These are phyloP conservation scores for Aquilaria yunnanensis DNA, from an alignment of 345 rosid species.

Conservation along the genomic window DNA sequence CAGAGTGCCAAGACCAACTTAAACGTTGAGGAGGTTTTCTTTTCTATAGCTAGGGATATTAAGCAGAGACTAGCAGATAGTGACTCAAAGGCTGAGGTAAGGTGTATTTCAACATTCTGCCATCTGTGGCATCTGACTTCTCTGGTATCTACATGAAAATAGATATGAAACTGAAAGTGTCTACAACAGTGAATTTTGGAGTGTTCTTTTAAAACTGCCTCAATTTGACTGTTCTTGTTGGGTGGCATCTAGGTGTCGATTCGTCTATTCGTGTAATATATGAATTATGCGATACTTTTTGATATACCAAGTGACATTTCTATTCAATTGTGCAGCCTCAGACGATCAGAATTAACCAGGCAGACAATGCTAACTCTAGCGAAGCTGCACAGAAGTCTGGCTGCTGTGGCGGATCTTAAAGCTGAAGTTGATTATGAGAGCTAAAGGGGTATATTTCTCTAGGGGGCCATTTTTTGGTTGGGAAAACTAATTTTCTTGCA, in stretches of 20 bases:
- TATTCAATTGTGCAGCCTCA: conserved; percentile 18
- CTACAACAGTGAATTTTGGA: not conserved
- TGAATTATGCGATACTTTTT: no score
- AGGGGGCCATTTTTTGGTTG: conserved; percentile 13
- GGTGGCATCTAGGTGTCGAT: not conserved
- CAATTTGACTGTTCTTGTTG: conserved; percentile 4
- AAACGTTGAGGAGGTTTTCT: conserved; percentile 92
- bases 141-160: conserved; percentile 1
- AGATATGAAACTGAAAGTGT: not conserved
- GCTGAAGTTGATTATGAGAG: conserved; percentile 7
- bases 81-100: conserved; percentile 75
- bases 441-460: conserved; percentile 17
- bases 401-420: conserved; percentile 28
- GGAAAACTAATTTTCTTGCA: conserved; percentile 32
- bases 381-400: conserved; percentile 31
- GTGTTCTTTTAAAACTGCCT: not conserved
- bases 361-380: conserved; percentile 27
- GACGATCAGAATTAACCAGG: conserved; percentile 28
- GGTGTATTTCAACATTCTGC: no score
- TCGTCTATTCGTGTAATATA: not conserved
- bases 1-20: conserved; percentile 98
- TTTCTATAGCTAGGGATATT: conserved; percentile 88
- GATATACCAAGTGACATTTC: no score
- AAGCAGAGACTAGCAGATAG: conserved; percentile 88
- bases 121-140: no score